Evolutionary conservation across 148 eudicot genomes (phyloP).

Genomic region (Bassia scoparia): DNA sequence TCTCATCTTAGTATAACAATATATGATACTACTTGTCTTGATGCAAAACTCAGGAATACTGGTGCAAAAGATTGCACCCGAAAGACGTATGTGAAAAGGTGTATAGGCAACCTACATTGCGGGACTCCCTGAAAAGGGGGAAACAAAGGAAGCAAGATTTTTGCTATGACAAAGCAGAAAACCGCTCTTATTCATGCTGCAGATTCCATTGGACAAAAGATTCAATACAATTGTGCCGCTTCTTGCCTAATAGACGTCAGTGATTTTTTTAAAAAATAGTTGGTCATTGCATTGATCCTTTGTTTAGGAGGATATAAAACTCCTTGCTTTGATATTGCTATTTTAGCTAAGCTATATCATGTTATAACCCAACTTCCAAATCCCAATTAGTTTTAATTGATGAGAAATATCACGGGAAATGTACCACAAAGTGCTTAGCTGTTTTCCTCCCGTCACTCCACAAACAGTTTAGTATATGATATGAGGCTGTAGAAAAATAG

Average conservation of each 20-base stretch:
- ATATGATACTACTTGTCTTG: slow-evolving; percentile 7
- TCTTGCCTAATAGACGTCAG: slow-evolving; percentile 90
- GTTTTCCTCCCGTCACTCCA: too few species aligned
- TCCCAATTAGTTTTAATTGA: background rate
- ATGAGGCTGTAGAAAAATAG: background rate
- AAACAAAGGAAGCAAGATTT: slow-evolving; percentile 82
- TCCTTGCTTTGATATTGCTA: background rate
- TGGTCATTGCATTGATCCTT: background rate
- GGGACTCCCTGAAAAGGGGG: slow-evolving; percentile 77
- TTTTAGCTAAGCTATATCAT: background rate
- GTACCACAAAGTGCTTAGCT: background rate
- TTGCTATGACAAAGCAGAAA: slow-evolving; percentile 79
- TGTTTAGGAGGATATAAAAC: background rate
- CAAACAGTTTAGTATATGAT: background rate
- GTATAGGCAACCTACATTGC: slow-evolving; percentile 85
- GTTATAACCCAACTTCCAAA: background rate
- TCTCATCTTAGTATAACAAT: background rate
- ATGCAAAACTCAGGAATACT: slow-evolving; percentile 66
- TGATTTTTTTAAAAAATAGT: slow-evolving; percentile 27
- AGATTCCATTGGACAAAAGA: slow-evolving; percentile 74
- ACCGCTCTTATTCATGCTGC: slow-evolving; percentile 74
- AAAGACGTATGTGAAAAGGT: slow-evolving; percentile 98
- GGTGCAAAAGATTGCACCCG: slow-evolving; percentile 98
- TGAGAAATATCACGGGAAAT: background rate
- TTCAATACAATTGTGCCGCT: slow-evolving; percentile 82